Base-by-base conservation (phyloP, 2,329 filamentous ascomycete species). In the Colletotrichum filicis region DNA sequence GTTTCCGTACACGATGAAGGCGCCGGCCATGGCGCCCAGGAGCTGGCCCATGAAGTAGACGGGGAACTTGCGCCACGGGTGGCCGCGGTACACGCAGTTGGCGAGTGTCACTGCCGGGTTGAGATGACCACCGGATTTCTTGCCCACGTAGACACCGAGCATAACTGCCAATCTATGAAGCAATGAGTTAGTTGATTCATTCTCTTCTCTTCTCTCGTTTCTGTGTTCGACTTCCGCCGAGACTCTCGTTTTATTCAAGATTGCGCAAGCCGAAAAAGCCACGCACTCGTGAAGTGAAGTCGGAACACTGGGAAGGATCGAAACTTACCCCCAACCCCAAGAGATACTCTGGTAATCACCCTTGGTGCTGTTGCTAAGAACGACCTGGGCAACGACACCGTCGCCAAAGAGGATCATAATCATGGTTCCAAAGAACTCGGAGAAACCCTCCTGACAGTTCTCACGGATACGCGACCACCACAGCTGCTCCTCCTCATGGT, bases 81-180 rank as follows among this genome's bases (percentile, higher is more conserved):
- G 87, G 66, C 89, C 88, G 66, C 92, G 90, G 80, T 89, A 93
- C 60, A 94, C 81, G 78, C 92, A 94, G 81, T 91, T 92, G 73
- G 89, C 87, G 32, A 94, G 86, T 1, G 92, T 94, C 19, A 94
- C 88, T n/a, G 91, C 92, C 0, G 92, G 91, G 78, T 92, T 92
- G 76, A 94, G 85, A 78, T 93, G 92, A 1, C 89, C 91, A 8
- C 92, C 92, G 4, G 89, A 91, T 76, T 92, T 91, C 64, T 88
- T 88, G 6, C 85, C 85, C n/a, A 89, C 87, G 76, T 94, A 94
- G 53, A 93, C 88, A 5, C 92, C 91, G 3, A 93, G 85, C 90
- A 93, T 93, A 74, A 92, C 90, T 12, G 89, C 92, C 24, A 93
- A 83, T 42, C 91, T 86, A 24, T 49, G 14, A 22, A 26, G 24